Evolutionary conservation across 345 rosid species (phyloP).

Genomic region (Combretum micranthum): DNA sequence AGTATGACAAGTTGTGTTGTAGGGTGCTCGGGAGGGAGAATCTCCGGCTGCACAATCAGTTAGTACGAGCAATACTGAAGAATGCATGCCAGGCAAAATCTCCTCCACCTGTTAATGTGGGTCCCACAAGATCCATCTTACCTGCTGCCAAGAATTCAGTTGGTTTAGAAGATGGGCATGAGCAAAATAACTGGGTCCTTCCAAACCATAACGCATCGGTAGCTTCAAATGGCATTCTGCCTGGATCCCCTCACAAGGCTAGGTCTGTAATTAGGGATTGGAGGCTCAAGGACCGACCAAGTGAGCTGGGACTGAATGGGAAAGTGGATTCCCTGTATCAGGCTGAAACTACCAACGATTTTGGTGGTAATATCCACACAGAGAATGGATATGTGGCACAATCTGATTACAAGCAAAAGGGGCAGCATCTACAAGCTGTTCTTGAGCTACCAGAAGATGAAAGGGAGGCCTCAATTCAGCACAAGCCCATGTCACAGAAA

Average conservation of each 20-base stretch:
- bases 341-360: slow-evolving; percentile 36
- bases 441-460: slow-evolving; percentile 47
- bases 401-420: slow-evolving; percentile 50
- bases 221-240: slow-evolving; percentile 70
- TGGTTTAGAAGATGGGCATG: slow-evolving; percentile 47
- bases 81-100: slow-evolving; percentile 47
- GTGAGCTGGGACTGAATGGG: slow-evolving; percentile 75
- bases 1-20: slow-evolving; percentile 28
- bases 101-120: slow-evolving; percentile 46
- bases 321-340: slow-evolving; percentile 56
- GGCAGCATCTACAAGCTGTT: slow-evolving; percentile 35
- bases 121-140: slow-evolving; percentile 39
- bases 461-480: slow-evolving; percentile 33
- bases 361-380: slow-evolving; percentile 24
- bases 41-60: slow-evolving; percentile 24
- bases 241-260: slow-evolving; percentile 53
- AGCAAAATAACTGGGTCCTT: slow-evolving; percentile 34
- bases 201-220: slow-evolving; percentile 46
- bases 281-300: slow-evolving; percentile 63
- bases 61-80: slow-evolving; percentile 15
- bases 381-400: slow-evolving; percentile 62
- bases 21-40: slow-evolving; percentile 33
- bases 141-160: slow-evolving; percentile 31
- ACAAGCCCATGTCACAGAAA: slow-evolving; percentile 23
- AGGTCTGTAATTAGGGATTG: slow-evolving; percentile 59